Evolutionary conservation across 2,329 filamentous ascomycete genomes (phyloP).

Genomic region (Fusarium pseudograminearum): DNA sequence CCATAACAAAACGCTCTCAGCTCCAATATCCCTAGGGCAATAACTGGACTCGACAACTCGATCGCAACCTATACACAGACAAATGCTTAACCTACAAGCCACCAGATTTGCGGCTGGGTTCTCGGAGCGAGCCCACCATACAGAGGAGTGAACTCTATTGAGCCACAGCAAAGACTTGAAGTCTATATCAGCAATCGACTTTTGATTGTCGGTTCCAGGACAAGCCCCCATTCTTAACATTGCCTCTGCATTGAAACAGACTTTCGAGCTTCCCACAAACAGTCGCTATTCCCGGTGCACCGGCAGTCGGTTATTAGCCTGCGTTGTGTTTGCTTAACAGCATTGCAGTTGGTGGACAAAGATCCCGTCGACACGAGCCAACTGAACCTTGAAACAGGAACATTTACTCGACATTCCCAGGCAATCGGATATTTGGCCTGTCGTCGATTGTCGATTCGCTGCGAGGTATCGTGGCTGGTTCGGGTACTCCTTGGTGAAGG

Average conservation of each 20-base stretch:
- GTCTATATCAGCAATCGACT: neutral
- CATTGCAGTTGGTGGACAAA: neutral
- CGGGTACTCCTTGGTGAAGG: neutral
- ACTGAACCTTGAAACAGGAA: neutral
- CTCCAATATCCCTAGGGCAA: neutral
- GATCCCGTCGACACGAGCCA: neutral
- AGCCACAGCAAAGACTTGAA: neutral
- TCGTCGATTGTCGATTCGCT: neutral
- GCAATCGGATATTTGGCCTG: neutral
- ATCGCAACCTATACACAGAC: neutral
- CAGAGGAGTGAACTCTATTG: neutral
- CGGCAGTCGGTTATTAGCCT: neutral
- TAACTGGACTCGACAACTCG: neutral
- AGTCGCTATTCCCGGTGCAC: neutral
- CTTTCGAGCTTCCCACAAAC: neutral
- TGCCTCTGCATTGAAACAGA: neutral
- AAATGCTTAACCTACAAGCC: conserved; percentile 22
- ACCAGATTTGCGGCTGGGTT: conserved; percentile 15
- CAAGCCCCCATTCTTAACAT: conserved; percentile 30
- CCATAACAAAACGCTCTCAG: neutral
- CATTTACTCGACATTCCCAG: neutral
- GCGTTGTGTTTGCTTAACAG: neutral
- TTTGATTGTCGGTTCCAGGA: neutral
- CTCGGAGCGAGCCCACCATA: conserved; percentile 12
- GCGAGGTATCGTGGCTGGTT: conserved; percentile 5